A percentile compares a stretch with the other conserved stretches of the same genome.
Conservation (phyloP, 257 asterid species). For the Leptodermis oblonga region DNA sequence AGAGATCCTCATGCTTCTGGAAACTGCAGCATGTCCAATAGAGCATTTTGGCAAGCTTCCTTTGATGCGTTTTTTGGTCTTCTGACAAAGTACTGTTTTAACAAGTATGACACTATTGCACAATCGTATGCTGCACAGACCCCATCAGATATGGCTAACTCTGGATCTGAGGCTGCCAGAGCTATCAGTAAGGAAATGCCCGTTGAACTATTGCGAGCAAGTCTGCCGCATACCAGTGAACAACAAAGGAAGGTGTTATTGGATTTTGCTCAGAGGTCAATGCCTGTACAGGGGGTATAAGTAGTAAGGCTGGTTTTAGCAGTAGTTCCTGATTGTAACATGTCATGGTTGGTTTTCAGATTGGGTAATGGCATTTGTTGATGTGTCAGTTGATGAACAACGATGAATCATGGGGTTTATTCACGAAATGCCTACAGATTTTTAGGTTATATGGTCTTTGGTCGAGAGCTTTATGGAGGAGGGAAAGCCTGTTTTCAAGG, state of each 20-base stretch:
- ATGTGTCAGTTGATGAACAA: background rate
- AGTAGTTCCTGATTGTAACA: slow-evolving; percentile 14
- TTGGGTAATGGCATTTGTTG: background rate
- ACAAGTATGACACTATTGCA: slow-evolving; percentile 35
- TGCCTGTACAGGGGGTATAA: slow-evolving; percentile 35
- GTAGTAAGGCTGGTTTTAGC: slow-evolving; percentile 19
- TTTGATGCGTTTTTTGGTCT: slow-evolving; percentile 43
- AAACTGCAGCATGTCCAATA: slow-evolving; percentile 36
- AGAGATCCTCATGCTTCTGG: slow-evolving; percentile 33
- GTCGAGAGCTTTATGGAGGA: background rate
- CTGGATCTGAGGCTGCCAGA: slow-evolving; percentile 33
- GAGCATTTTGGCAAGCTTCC: slow-evolving; percentile 49
- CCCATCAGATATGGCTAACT: slow-evolving; percentile 13
- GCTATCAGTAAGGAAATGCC: slow-evolving; percentile 47
- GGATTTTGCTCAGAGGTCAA: slow-evolving; percentile 38
- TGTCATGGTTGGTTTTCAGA: background rate
- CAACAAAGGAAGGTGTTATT: slow-evolving; percentile 38
- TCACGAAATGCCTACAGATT: background rate
- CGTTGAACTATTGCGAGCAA: slow-evolving; percentile 45
- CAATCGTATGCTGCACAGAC: slow-evolving; percentile 25
- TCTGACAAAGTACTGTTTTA: slow-evolving; percentile 36
- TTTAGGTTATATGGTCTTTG: background rate
- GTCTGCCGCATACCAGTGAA: slow-evolving; percentile 49
- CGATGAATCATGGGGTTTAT: background rate
- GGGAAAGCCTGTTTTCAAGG: background rate